These are phyloP conservation scores for Triangularia setosa DNA, from an alignment of 2,329 filamentous ascomycete species.

Conservation along the genomic window DNA sequence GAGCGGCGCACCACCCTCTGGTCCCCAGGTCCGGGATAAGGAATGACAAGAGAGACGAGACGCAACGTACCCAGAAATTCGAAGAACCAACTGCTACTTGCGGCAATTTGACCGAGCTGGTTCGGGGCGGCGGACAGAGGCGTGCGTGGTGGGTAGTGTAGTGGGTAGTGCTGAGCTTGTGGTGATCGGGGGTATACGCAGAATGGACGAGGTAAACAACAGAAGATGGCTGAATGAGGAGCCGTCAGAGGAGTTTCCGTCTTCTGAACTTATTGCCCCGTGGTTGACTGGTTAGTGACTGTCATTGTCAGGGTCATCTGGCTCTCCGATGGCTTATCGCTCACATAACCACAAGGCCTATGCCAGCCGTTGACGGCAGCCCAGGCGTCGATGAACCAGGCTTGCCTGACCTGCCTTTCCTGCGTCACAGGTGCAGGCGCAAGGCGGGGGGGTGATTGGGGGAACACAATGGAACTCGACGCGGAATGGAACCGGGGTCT, in stretches of 20 bases:
- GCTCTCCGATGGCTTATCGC: slow-evolving; percentile 11
- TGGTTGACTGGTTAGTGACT: neutral
- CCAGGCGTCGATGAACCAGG: neutral
- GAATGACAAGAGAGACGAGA: slow-evolving; percentile 16
- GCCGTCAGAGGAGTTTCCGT: neutral
- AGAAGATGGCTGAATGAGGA: neutral
- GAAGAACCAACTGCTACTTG: slow-evolving; percentile 8
- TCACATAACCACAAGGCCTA: slow-evolving; percentile 1
- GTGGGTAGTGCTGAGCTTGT: neutral
- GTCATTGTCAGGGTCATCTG: slow-evolving; percentile 6
- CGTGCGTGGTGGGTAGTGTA: neutral
- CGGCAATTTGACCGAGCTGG: slow-evolving; percentile 2
- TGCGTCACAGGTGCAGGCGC: slow-evolving; percentile 7
- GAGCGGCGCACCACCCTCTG: slow-evolving; percentile 17
- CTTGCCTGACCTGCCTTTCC: neutral
- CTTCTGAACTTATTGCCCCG: neutral
- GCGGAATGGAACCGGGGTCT: neutral
- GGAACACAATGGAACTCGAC: neutral
- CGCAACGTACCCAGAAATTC: slow-evolving; percentile 22
- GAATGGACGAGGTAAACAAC: neutral
- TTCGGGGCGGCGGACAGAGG: neutral
- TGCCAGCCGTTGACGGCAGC: slow-evolving; percentile 1
- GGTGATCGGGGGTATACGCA: too few species aligned
- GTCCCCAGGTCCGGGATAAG: neutral
- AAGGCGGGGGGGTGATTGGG: neutral